Conservation (phyloP, 768 basidiomycete species). For the Kockovaella imperatae region DNA sequence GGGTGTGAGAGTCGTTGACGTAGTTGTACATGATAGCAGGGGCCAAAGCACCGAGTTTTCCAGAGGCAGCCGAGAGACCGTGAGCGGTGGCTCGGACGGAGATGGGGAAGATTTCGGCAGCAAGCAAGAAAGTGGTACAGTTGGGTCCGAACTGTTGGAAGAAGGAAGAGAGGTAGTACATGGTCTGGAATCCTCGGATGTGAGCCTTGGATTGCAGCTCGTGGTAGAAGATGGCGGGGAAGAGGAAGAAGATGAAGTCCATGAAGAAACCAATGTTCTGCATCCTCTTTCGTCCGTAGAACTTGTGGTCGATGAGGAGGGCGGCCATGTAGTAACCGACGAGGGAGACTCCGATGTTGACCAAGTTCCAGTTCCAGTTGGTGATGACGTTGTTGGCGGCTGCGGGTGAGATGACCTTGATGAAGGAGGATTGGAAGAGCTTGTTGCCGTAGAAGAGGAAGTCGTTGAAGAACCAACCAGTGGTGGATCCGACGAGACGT, state of each 20-base stretch:
- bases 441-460: constrained; percentile 47
- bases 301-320: constrained; percentile 47
- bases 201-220: constrained; percentile 31
- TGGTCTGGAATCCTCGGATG: constrained; percentile 46
- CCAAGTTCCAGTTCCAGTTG: constrained; percentile 47
- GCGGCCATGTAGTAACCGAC: constrained; percentile 47
- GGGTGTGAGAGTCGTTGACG: constrained; percentile 30
- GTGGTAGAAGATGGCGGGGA: constrained; percentile 38
- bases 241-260: constrained; percentile 42
- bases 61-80: constrained; percentile 45
- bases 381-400: constrained; percentile 42
- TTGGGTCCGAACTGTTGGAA: constrained; percentile 46
- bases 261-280: constrained; percentile 45
- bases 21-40: constrained; percentile 48
- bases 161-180: constrained; percentile 45
- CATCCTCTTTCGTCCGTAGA: constrained; percentile 44
- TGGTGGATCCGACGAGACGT: constrained; percentile 32
- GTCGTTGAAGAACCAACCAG: constrained; percentile 47
- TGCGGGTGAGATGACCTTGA: constrained; percentile 45
- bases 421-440: constrained; percentile 46
- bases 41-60: constrained; percentile 47
- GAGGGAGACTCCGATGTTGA: constrained; percentile 46
- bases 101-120: constrained; percentile 48
- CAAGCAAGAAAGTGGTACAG: constrained; percentile 47
- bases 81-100: constrained; percentile 47